Evolutionary conservation across 306 rosid genomes (phyloP), one percentile per base, ranked within the genome.

Genomic region (Malus sylvestris): DNA sequence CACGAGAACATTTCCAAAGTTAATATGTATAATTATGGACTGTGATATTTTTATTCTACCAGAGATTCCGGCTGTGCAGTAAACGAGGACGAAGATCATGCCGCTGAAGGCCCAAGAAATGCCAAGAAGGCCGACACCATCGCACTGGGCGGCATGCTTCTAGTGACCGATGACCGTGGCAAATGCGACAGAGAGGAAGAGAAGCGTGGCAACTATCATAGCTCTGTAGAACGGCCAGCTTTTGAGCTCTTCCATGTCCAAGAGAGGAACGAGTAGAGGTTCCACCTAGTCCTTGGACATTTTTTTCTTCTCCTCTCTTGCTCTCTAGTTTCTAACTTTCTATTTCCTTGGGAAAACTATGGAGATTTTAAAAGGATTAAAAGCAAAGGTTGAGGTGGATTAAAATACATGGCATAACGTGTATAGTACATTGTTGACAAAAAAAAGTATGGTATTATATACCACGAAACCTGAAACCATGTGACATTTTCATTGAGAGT

Each of bases 221-320:
- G 71, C 81, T 78, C 42, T 61, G 64, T 70, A 78, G 59, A 78
- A 78, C 10, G 71, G 62, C 76, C 76, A 70, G 6, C 14, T 74
- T 8, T 46, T 63, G 12, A 76, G 70, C 67, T 81, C 78, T 30
- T 12, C 71, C 74, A 58, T 13, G 60, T 45, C 60, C 66, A 76
- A 3, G 8, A 66, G 45, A 23, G 78, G 74, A 22, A 63, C 49
- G 27, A 46, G 71, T 10, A 74, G 70, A n/a, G 58, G 74, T 16
- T 76, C 81, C 4, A 8, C 58, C 32, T 78, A 53, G 68, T 73
- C 79, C 70, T 52, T 16, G 53, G 40, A 42, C 73, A 59, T 75
- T 62, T 74, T 74, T 25, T 29, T 11, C 52, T 22, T 38, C 8
- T 13, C 33, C 12, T 32, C 30, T 10, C 25, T 70, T 5, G 30